These are phyloP conservation scores for Haplosporangium sp. DNA, from an alignment of 371 early-diverging fungal genomes.

Conservation along the genomic window DNA sequence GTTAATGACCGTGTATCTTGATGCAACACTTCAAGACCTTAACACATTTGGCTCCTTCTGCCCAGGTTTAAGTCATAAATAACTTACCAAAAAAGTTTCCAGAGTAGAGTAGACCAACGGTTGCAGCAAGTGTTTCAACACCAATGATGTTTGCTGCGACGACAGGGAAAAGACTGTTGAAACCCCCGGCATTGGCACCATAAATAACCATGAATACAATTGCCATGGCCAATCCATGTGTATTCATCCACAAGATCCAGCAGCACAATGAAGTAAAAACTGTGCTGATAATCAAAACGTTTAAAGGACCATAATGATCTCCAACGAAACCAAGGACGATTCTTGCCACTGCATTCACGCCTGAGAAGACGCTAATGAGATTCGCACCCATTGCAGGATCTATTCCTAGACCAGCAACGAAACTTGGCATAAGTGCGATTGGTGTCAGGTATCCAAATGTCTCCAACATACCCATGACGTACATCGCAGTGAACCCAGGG, in stretches of 20 bases:
- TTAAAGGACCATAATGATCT: conserved; percentile 33
- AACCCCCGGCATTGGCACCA: conserved; percentile 62
- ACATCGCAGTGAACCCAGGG: conserved; percentile 30
- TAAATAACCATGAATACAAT: conserved; percentile 47
- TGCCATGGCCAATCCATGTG: conserved; percentile 14
- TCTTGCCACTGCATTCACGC: conserved; percentile 60
- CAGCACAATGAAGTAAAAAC: conserved; percentile 12
- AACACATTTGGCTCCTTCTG: too few species aligned
- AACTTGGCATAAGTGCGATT: conserved; percentile 38
- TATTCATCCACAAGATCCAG: conserved; percentile 20
- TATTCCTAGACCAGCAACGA: conserved; percentile 42
- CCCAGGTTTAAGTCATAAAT: too few species aligned
- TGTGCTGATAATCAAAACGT: conserved; percentile 20
- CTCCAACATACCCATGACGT: conserved; percentile 22
- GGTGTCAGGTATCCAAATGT: conserved; percentile 48
- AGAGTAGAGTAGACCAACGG: conserved; percentile 61
- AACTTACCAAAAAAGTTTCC: conserved; percentile 54
- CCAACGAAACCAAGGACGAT: conserved; percentile 56
- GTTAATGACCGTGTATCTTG: too few species aligned
- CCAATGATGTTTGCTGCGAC: conserved; percentile 63
- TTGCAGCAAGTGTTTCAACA: conserved; percentile 59
- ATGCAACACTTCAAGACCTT: too few species aligned
- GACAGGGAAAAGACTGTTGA: conserved; percentile 59
- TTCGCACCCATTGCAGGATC: conserved; percentile 15
- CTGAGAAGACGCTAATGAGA: conserved; percentile 57